These are phyloP conservation scores for Aureobasidium sp. DNA, from an alignment of 2,329 filamentous ascomycete species.

Conservation along the genomic window DNA sequence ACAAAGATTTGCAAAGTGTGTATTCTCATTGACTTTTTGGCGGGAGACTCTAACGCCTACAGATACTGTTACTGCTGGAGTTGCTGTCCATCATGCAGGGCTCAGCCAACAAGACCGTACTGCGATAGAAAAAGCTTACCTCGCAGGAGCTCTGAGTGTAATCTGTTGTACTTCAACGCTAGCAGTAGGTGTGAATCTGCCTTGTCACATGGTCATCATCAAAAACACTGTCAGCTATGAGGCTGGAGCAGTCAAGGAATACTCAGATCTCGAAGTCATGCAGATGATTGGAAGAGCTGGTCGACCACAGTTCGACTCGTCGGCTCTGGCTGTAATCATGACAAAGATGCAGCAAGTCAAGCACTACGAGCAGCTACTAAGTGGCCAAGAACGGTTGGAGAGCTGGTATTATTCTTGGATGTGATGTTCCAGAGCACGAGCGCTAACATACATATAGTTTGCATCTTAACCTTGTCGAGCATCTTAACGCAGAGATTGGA, in stretches of 20 bases:
- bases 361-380: conserved; percentile 65
- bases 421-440: neutral
- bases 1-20: conserved; percentile 52
- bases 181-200: conserved; percentile 75
- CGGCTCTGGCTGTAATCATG: conserved; percentile 69
- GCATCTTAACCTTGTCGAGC: conserved; percentile 71
- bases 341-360: conserved; percentile 57
- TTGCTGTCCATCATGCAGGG: conserved; percentile 78
- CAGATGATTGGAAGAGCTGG: conserved; percentile 85
- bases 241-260: conserved; percentile 47
- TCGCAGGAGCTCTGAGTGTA: conserved; percentile 63
- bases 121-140: conserved; percentile 58
- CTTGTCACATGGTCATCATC: conserved; percentile 73
- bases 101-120: conserved; percentile 56
- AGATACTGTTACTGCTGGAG: conserved; percentile 48
- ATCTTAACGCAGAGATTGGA: conserved; percentile 76
- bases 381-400: conserved; percentile 65
- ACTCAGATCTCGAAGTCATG: conserved; percentile 77
- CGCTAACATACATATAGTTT: conserved; percentile 38
- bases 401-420: conserved; percentile 44
- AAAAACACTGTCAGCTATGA: conserved; percentile 68
- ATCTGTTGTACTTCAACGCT: conserved; percentile 85
- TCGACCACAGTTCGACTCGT: conserved; percentile 72
- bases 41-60: conserved; percentile 4
- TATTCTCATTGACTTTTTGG: conserved; percentile 17